A percentile compares a stretch with the other conserved stretches of the same genome.
phyloP scores from a whole-genome alignment of 441 rosid genomes.

The Hura crepitans region DNA sequence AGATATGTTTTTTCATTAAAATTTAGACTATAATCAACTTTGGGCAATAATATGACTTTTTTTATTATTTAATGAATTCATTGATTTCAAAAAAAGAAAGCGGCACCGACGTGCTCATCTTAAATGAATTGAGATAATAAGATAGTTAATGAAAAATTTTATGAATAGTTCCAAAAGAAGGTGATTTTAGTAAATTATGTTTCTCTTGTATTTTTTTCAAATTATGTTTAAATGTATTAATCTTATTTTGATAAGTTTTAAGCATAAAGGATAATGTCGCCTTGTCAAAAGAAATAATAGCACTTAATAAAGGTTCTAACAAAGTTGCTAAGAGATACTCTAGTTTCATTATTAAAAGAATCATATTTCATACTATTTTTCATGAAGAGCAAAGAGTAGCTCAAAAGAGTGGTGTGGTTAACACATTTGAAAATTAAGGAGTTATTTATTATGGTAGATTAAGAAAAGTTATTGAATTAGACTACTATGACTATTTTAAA shows the following conservation, averaged over 20 bases:
- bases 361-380: background rate
- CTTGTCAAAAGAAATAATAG: background rate
- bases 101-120: background rate
- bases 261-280: background rate
- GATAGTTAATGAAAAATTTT: background rate
- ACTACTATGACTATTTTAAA: background rate
- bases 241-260: background rate
- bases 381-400: background rate
- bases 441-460: background rate
- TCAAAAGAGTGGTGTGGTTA: background rate
- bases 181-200: background rate
- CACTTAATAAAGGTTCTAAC: background rate
- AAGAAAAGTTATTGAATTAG: background rate
- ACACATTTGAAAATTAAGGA: background rate
- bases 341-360: background rate
- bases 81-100: background rate
- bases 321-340: background rate
- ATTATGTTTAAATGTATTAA: too few species aligned
- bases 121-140: background rate
- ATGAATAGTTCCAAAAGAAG: background rate
- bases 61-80: background rate
- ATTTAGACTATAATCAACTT: too few species aligned
- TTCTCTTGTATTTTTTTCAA: too few species aligned
- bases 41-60: too few species aligned
- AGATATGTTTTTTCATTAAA: too few species aligned